These are phyloP conservation scores for Coemansia sp. DNA, from an alignment of 192 early-diverging fungal genomes.

Conservation along the genomic window DNA sequence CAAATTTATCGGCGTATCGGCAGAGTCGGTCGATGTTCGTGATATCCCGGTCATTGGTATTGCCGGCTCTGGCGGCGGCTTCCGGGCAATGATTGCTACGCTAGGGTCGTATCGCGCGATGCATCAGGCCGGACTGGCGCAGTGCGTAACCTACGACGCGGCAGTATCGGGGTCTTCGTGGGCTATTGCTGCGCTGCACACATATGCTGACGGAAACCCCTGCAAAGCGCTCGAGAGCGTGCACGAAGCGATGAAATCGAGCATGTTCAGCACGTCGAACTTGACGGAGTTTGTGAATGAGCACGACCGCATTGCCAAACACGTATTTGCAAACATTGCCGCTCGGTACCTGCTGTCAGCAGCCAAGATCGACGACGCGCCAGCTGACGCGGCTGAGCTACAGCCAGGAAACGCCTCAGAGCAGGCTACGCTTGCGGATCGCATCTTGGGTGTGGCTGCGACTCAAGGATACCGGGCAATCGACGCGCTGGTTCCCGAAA, in stretches of 20 bases:
- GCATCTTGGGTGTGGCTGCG: constrained; percentile 1
- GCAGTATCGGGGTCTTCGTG: constrained; percentile 54
- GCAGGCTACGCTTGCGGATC: background rate
- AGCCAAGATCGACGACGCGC: background rate
- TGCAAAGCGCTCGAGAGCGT: constrained; percentile 54
- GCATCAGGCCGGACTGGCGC: constrained; percentile 60
- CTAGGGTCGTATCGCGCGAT: constrained; percentile 65
- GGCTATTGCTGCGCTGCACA: constrained; percentile 38
- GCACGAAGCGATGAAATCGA: constrained; percentile 57
- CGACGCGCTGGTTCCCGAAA: constrained; percentile 9
- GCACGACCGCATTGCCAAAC: constrained; percentile 32
- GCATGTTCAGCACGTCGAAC: constrained; percentile 49
- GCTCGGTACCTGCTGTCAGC: constrained; percentile 22
- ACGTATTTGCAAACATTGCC: constrained; percentile 47
- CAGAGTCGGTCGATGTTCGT: constrained; percentile 56
- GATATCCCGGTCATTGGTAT: constrained; percentile 70
- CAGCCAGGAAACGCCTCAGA: background rate
- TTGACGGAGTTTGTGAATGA: constrained; percentile 29
- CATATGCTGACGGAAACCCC: constrained; percentile 26
- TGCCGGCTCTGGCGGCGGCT: constrained; percentile 79
- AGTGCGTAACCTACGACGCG: constrained; percentile 68
- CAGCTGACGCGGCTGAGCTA: background rate
- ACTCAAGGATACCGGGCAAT: constrained; percentile 1
- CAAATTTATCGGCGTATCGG: constrained; percentile 66
- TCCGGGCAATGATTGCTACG: constrained; percentile 75